A percentile compares a stretch with the other conserved stretches of the same genome.
These are phyloP conservation scores for Mortierella antarctica DNA, from an alignment of 192 early-diverging fungal species.

Conservation along the genomic window DNA sequence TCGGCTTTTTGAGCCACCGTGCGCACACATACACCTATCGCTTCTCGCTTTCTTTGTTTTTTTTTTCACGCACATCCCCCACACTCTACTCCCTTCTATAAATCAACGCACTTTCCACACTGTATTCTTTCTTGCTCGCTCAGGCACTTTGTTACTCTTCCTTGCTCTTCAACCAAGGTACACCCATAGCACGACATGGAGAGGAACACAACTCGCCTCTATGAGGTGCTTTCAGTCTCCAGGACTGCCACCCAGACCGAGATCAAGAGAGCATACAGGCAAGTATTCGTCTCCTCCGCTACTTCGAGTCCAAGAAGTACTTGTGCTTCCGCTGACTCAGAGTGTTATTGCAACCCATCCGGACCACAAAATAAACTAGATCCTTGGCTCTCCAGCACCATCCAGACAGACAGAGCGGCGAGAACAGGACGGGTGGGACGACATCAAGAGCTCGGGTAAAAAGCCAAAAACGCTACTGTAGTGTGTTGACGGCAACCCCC, in stretches of 20 bases:
- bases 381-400: slow-evolving; percentile 14
- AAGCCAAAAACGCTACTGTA: background rate
- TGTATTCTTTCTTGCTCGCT: no score
- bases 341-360: no score
- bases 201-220: slow-evolving; percentile 57
- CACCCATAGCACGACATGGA: slow-evolving; percentile 42
- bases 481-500: background rate
- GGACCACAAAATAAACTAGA: slow-evolving; percentile 1
- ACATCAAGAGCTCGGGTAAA: background rate
- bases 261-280: slow-evolving; percentile 58
- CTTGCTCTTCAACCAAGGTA: no score
- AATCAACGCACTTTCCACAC: no score
- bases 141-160: no score
- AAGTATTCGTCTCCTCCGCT: background rate
- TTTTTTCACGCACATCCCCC: no score
- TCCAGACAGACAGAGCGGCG: slow-evolving; percentile 20
- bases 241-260: slow-evolving; percentile 60
- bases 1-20: no score
- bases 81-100: no score
- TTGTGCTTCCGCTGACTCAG: no score
- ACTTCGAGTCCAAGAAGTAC: no score
- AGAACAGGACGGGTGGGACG: background rate
- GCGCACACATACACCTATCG: no score
- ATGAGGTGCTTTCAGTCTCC: slow-evolving; percentile 54
- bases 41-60: no score